phyloP scores from a whole-genome alignment of 75 land plant species.

The Cupressus sempervirens region DNA sequence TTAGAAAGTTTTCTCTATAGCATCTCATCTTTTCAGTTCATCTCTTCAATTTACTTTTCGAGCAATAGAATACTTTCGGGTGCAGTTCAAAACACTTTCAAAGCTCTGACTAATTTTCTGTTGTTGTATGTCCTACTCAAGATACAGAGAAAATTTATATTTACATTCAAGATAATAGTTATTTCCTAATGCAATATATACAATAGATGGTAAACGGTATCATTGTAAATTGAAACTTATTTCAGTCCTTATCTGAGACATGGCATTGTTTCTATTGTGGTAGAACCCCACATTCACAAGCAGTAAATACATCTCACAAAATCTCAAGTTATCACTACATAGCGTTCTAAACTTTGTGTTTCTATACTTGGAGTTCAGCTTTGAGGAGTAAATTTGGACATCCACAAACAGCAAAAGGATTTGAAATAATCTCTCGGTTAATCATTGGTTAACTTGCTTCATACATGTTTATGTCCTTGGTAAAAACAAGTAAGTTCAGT shows the following conservation, averaged over 20 bases:
- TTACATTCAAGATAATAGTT: background rate
- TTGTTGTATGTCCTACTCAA: background rate
- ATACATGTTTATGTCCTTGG: too few relatives aligned
- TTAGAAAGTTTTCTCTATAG: background rate
- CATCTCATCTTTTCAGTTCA: background rate
- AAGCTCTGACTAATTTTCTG: background rate
- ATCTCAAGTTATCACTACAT: background rate
- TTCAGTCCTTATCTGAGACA: conserved; percentile 1
- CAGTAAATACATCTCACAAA: background rate
- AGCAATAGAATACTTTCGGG: background rate
- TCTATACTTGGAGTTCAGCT: conserved; percentile 2
- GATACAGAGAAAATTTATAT: background rate
- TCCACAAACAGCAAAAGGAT: background rate
- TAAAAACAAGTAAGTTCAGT: too few relatives aligned
- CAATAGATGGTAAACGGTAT: background rate
- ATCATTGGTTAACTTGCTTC: background rate
- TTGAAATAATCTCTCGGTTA: conserved; percentile 19
- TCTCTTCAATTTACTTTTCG: background rate
- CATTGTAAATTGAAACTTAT: background rate
- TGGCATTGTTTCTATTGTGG: background rate
- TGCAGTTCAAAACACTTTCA: background rate
- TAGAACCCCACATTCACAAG: background rate
- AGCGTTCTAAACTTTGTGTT: conserved; percentile 8
- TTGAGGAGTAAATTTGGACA: background rate
- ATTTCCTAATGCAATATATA: background rate